These are phyloP conservation scores for Calamus simplicifolius DNA, from an alignment of 176 grass and related monocot species.

Conservation along the genomic window DNA sequence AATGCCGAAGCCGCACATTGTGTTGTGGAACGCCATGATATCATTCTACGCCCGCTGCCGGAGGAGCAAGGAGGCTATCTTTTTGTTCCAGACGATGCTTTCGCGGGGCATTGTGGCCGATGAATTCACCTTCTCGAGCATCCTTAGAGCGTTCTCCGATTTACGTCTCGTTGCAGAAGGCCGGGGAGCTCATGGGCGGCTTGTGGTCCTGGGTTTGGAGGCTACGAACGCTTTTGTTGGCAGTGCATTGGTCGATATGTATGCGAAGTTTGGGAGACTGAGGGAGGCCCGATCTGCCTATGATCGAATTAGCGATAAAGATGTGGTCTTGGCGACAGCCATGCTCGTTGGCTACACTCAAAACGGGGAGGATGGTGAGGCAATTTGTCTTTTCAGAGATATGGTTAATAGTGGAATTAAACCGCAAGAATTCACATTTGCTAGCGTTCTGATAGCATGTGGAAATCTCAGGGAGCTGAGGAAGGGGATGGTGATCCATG, in stretches of 20 bases:
- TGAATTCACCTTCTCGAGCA: slow-evolving; percentile 21
- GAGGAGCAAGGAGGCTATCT: slow-evolving; percentile 4
- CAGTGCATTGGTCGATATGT: slow-evolving; percentile 24
- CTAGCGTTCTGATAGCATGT: slow-evolving; percentile 18
- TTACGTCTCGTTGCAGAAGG: slow-evolving; percentile 13
- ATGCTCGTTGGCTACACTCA: slow-evolving; percentile 20
- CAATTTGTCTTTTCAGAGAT: slow-evolving; percentile 9
- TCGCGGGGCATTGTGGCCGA: slow-evolving; percentile 4
- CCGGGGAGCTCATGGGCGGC: slow-evolving; percentile 9
- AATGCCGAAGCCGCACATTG: slow-evolving; percentile 23
- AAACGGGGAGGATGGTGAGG: slow-evolving; percentile 11
- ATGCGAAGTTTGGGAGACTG: slow-evolving; percentile 18
- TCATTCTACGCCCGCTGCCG: slow-evolving; percentile 6
- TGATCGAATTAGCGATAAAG: slow-evolving; percentile 13
- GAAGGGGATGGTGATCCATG: slow-evolving; percentile 10
- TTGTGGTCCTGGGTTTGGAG: slow-evolving; percentile 13
- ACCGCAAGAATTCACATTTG: slow-evolving; percentile 26
- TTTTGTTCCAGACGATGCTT: slow-evolving; percentile 9
- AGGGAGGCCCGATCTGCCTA: slow-evolving; percentile 8
- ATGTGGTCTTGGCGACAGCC: slow-evolving; percentile 21
- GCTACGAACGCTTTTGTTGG: slow-evolving; percentile 14
- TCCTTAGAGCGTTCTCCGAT: slow-evolving; percentile 12
- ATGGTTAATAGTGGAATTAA: not conserved
- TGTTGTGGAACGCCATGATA: slow-evolving; percentile 20
- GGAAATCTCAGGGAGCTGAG: slow-evolving; percentile 7